Evolutionary conservation across 2,329 filamentous ascomycete genomes (phyloP).

Genomic region (Alternaria brassicae): DNA sequence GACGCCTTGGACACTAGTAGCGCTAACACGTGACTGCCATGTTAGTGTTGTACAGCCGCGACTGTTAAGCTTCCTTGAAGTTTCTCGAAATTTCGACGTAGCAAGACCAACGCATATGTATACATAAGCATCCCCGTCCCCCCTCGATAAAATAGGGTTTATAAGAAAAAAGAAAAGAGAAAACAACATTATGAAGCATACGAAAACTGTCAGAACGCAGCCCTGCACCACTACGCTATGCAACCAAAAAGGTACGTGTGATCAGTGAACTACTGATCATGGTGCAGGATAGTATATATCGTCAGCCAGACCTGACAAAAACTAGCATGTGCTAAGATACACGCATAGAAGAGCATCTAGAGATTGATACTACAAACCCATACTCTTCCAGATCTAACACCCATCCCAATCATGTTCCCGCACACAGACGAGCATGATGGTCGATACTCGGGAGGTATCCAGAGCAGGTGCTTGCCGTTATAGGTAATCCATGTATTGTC

Average conservation of each 20-base stretch:
- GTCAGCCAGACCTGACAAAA: too few species aligned
- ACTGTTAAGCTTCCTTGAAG: too few species aligned
- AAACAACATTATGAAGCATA: neutral
- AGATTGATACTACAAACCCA: constrained; percentile 18
- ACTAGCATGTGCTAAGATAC: neutral
- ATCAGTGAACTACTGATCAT: too few species aligned
- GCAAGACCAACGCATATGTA: neutral
- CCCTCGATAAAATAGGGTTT: constrained; percentile 3
- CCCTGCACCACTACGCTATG: too few species aligned
- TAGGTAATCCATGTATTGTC: constrained; percentile 27
- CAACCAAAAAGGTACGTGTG: too few species aligned
- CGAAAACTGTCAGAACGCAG: too few species aligned
- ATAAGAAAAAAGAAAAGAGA: constrained; percentile 9
- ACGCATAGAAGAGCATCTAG: constrained; percentile 1
- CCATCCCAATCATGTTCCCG: constrained; percentile 22
- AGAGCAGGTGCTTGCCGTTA: constrained; percentile 24
- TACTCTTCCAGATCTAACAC: constrained; percentile 19
- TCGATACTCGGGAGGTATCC: constrained; percentile 34
- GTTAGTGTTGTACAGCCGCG: too few species aligned
- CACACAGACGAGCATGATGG: constrained; percentile 25
- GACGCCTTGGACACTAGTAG: too few species aligned
- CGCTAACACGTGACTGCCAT: too few species aligned
- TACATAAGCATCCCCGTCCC: constrained; percentile 8
- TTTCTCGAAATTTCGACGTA: too few species aligned
- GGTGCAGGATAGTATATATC: too few species aligned